A percentile compares a stretch with the other conserved stretches of the same genome.
Evolutionary conservation across 306 rosid species (phyloP).

Genomic region (Spatholobus suberectus): DNA sequence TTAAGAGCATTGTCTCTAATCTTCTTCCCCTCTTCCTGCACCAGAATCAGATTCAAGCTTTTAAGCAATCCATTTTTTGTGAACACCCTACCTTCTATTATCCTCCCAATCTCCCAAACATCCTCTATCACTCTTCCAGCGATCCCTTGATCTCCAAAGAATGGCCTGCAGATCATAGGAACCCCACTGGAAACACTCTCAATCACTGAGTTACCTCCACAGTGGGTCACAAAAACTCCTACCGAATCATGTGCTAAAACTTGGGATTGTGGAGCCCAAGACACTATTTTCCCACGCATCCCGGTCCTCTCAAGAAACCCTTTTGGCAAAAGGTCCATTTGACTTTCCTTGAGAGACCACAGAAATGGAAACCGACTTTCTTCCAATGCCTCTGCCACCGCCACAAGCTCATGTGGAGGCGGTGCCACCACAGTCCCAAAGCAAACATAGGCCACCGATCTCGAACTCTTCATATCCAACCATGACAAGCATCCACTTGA

Average conservation of each 20-base stretch:
- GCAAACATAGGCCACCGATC: conserved; percentile 30
- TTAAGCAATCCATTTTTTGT: conserved; percentile 2
- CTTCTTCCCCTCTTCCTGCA: conserved; percentile 4
- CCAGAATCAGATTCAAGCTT: conserved; percentile 16
- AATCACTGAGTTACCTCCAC: conserved; percentile 46
- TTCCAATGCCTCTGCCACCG: conserved; percentile 45
- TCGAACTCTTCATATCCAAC: conserved; percentile 18
- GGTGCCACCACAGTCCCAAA: conserved; percentile 12
- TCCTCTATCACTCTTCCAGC: conserved; percentile 1
- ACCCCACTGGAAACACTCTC: conserved; percentile 46
- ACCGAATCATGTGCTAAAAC: conserved; percentile 49
- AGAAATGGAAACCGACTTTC: conserved; percentile 26
- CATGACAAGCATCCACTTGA: conserved; percentile 19
- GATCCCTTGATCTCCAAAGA: conserved; percentile 52
- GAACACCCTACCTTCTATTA: background rate
- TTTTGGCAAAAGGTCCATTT: background rate
- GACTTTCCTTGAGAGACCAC: conserved; percentile 26
- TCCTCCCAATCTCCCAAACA: background rate
- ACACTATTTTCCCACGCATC: conserved; percentile 22
- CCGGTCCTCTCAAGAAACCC: conserved; percentile 35
- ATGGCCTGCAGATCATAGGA: conserved; percentile 59
- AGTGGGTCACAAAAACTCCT: conserved; percentile 50
- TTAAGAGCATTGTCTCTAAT: background rate
- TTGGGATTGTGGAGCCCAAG: conserved; percentile 50
- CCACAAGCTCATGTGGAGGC: conserved; percentile 27